These are phyloP conservation scores for Madurella fahalii DNA, from an alignment of 2,329 filamentous ascomycete genomes.

Conservation along the genomic window DNA sequence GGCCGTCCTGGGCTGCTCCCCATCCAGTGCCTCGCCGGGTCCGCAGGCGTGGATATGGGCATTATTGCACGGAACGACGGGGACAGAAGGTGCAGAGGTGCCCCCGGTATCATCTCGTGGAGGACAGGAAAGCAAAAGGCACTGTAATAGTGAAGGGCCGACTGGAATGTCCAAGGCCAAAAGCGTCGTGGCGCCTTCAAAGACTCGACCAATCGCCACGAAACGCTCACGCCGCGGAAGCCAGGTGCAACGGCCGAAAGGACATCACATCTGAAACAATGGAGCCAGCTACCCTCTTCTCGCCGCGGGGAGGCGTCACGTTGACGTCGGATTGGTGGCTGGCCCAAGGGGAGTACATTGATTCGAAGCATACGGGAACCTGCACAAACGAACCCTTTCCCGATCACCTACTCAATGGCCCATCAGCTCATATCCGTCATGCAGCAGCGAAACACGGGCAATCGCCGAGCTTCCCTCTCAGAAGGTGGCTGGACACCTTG, in stretches of 20 bases:
- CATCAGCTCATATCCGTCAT: constrained; percentile 30
- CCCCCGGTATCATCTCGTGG: not conserved
- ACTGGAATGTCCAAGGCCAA: constrained; percentile 7
- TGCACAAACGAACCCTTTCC: constrained; percentile 35
- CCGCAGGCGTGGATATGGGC: too few species aligned
- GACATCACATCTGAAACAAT: constrained; percentile 31
- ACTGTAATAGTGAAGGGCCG: constrained; percentile 7
- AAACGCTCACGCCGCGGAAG: constrained; percentile 5
- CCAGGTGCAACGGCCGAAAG: constrained; percentile 30
- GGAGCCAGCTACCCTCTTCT: constrained; percentile 17
- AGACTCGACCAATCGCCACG: constrained; percentile 17
- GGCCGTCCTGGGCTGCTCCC: not conserved
- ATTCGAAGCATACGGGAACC: constrained; percentile 36
- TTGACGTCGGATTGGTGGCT: constrained; percentile 26
- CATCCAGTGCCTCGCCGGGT: not conserved
- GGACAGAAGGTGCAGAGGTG: not conserved
- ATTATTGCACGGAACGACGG: not conserved
- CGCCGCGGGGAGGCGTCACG: constrained; percentile 16
- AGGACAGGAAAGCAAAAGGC: not conserved
- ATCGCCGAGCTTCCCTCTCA: constrained; percentile 16
- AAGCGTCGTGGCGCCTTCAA: constrained; percentile 11
- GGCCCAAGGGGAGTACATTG: constrained; percentile 23
- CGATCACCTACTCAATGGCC: constrained; percentile 21
- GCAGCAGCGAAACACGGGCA: constrained; percentile 29
- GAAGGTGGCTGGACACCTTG: constrained; percentile 12